Percentiles rank a stretch among this genome's conserved stretches.
Conservation (phyloP, 192 early-diverging fungal genomes). For the Linnemannia schmuckeri region DNA sequence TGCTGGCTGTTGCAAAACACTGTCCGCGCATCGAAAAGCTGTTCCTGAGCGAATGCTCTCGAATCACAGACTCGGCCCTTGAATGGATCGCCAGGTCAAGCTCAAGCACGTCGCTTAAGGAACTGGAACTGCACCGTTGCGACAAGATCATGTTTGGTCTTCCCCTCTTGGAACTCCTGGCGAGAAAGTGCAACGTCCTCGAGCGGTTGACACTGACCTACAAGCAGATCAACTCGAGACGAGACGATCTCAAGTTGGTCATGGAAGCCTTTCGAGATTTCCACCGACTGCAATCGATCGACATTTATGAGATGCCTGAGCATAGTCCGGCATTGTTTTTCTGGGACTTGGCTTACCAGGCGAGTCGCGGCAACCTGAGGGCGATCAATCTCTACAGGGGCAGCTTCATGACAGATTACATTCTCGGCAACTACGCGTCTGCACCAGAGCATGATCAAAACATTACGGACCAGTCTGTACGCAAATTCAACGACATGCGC, state of each 20-base stretch:
- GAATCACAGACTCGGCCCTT: constrained; percentile 59
- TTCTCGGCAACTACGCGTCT: constrained; percentile 44
- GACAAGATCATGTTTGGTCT: constrained; percentile 44
- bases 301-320: constrained; percentile 46
- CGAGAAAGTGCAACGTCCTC: constrained; percentile 30
- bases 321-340: constrained; percentile 52
- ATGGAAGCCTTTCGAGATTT: constrained; percentile 56
- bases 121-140: constrained; percentile 50
- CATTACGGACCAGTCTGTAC: constrained; percentile 38
- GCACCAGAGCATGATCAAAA: constrained; percentile 45
- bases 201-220: constrained; percentile 41
- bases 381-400: constrained; percentile 44
- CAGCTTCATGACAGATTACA: constrained; percentile 36
- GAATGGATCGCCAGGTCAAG: constrained; percentile 53
- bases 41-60: constrained; percentile 61
- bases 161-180: constrained; percentile 23
- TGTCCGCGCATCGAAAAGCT: constrained; percentile 61
- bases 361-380: constrained; percentile 17
- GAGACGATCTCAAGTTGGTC: constrained; percentile 53
- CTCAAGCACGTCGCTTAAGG: constrained; percentile 36
- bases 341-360: constrained; percentile 54
- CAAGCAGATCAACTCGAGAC: constrained; percentile 51
- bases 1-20: constrained; percentile 56
- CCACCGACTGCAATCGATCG: constrained; percentile 13
- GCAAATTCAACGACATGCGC: constrained; percentile 44